These are phyloP conservation scores for Aspergillus neoniger DNA, from an alignment of 2,329 filamentous ascomycete species.

Conservation along the genomic window DNA sequence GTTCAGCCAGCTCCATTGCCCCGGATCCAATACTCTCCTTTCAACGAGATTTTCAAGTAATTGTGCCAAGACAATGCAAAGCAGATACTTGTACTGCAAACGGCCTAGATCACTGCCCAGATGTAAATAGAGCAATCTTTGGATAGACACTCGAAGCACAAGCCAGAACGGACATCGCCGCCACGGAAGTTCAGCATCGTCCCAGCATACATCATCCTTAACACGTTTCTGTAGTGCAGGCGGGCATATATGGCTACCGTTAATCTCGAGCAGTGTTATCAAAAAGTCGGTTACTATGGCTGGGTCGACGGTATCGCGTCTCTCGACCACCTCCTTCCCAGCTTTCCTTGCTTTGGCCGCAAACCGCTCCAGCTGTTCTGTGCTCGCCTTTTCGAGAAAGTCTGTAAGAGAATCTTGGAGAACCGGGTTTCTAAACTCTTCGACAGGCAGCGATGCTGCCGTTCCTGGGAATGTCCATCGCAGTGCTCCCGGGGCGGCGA, in stretches of 20 bases:
- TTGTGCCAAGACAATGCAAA: slow-evolving; percentile 51
- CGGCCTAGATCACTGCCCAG: slow-evolving; percentile 48
- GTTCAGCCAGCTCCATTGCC: slow-evolving; percentile 46
- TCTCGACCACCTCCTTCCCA: slow-evolving; percentile 51
- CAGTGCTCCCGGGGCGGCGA: slow-evolving; percentile 55
- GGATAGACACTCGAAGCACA: slow-evolving; percentile 59
- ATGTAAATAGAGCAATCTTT: slow-evolving; percentile 52
- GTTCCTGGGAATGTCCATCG: slow-evolving; percentile 62
- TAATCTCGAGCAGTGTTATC: slow-evolving; percentile 60
- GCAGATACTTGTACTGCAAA: slow-evolving; percentile 59
- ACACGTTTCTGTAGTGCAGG: slow-evolving; percentile 58
- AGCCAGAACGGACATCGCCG: slow-evolving; percentile 65
- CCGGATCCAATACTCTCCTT: slow-evolving; percentile 28
- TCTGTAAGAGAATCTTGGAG: slow-evolving; percentile 54
- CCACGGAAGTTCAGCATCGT: slow-evolving; percentile 57
- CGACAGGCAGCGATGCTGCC: slow-evolving; percentile 50
- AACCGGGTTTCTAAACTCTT: slow-evolving; percentile 36
- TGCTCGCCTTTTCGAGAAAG: slow-evolving; percentile 60
- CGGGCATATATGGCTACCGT: slow-evolving; percentile 47
- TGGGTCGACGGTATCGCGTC: slow-evolving; percentile 60
- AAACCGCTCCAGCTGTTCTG: slow-evolving; percentile 57
- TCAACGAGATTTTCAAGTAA: slow-evolving; percentile 48
- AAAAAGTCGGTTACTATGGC: slow-evolving; percentile 61
- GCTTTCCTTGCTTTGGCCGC: slow-evolving; percentile 57
- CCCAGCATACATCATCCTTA: slow-evolving; percentile 62